These are phyloP conservation scores for Neurospora sp. DNA, from an alignment of 495 filamentous ascomycete species.

Conservation along the genomic window DNA sequence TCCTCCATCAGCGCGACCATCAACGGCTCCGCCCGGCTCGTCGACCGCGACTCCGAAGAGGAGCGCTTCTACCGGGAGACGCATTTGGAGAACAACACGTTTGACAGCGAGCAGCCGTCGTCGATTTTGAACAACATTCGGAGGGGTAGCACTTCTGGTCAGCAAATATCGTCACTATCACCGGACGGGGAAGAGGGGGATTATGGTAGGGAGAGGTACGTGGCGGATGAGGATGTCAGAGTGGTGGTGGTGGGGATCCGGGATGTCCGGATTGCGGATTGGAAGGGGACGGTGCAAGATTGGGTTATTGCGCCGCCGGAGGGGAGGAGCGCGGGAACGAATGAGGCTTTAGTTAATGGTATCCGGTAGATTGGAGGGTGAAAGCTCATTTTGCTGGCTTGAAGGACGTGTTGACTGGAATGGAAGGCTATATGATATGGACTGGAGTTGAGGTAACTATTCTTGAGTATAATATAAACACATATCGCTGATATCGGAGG, in stretches of 20 bases:
- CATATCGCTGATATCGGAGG: background rate
- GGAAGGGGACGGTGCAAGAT: constrained; percentile 70
- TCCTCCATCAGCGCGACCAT: constrained; percentile 91
- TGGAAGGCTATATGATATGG: background rate
- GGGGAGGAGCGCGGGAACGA: constrained; percentile 21
- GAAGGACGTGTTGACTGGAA: background rate
- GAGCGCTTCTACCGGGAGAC: constrained; percentile 69
- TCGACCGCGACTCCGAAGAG: constrained; percentile 62
- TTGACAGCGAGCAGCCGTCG: constrained; percentile 39
- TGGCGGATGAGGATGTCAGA: constrained; percentile 58
- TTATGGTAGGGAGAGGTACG: constrained; percentile 47
- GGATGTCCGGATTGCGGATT: constrained; percentile 69
- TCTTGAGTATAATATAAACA: background rate
- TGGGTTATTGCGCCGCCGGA: constrained; percentile 49
- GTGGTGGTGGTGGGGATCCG: constrained; percentile 65
- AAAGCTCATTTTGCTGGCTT: no score
- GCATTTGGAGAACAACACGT: constrained; percentile 90
- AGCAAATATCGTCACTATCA: constrained; percentile 10
- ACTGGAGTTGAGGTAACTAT: background rate
- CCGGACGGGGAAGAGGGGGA: constrained; percentile 30
- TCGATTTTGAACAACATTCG: constrained; percentile 32
- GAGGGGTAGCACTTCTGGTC: background rate
- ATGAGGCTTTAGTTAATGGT: constrained; percentile 21
- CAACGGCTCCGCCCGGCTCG: constrained; percentile 68
- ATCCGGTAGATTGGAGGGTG: background rate